phyloP scores from a whole-genome alignment of 805 yeast species.

The Teunomyces cretensis region DNA sequence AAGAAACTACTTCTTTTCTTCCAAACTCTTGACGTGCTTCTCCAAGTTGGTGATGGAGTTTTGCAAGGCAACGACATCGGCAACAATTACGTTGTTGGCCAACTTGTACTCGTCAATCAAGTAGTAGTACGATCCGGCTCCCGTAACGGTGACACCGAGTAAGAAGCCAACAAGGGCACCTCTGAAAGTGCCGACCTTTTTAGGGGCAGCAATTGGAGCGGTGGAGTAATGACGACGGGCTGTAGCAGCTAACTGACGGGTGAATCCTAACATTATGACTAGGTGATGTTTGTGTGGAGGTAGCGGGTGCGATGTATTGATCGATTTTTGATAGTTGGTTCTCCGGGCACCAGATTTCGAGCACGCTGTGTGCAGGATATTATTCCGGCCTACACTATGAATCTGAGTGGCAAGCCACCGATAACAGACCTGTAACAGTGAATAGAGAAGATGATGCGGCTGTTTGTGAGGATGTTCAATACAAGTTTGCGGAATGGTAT shows the following conservation, averaged over 20 bases:
- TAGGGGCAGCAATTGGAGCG: constrained; percentile 24
- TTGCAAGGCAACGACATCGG: constrained; percentile 72
- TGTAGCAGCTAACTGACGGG: constrained; percentile 18
- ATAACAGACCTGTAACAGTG: not conserved
- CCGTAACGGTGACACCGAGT: constrained; percentile 72
- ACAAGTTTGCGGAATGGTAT: not conserved
- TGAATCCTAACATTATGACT: constrained; percentile 12
- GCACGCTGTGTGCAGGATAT: not conserved
- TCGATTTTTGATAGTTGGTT: not conserved
- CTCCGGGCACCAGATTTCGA: not conserved
- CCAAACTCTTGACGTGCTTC: constrained; percentile 64
- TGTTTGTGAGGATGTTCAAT: not conserved
- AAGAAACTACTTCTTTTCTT: constrained; percentile 29
- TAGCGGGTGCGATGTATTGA: not conserved
- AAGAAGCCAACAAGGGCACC: constrained; percentile 72
- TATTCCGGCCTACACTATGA: too few relatives aligned
- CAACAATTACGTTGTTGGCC: constrained; percentile 68
- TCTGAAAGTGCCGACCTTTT: constrained; percentile 41
- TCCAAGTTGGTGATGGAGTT: constrained; percentile 67
- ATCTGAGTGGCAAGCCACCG: not conserved
- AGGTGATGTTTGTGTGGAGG: not conserved
- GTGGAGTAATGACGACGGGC: constrained; percentile 31
- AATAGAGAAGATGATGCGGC: not conserved
- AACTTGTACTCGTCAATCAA: constrained; percentile 74
- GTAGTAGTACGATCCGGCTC: constrained; percentile 75